Conservation (phyloP, 2,329 filamentous ascomycete genomes). For the Phyllosticta citriasiana region DNA sequence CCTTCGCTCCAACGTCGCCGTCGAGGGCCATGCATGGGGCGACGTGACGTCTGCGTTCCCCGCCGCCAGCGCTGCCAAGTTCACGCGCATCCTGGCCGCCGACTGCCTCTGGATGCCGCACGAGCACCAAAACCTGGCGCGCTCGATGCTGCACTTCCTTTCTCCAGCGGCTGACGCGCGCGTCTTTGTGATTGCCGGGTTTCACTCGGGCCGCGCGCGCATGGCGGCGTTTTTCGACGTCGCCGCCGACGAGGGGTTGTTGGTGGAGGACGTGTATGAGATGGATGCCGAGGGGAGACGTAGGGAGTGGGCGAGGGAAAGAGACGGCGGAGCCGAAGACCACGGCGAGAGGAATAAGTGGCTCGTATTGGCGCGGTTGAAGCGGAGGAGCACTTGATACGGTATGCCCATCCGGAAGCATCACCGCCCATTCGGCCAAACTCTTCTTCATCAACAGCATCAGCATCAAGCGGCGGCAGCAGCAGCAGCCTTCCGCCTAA, state of each 20-base stretch:
- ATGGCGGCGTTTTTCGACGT: constrained; percentile 55
- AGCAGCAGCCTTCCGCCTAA: constrained; percentile 40
- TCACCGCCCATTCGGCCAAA: too few relatives aligned
- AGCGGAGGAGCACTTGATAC: constrained; percentile 11
- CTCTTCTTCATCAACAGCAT: neutral
- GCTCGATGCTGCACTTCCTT: constrained; percentile 55
- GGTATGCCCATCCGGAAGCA: too few relatives aligned
- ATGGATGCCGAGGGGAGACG: constrained; percentile 55
- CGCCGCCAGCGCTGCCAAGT: constrained; percentile 29
- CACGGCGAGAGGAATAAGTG: constrained; percentile 56
- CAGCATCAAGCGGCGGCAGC: neutral
- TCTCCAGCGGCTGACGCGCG: constrained; percentile 34
- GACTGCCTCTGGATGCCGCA: constrained; percentile 69
- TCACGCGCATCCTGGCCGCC: constrained; percentile 56
- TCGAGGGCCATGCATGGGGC: constrained; percentile 59
- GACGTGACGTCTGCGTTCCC: constrained; percentile 37
- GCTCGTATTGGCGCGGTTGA: constrained; percentile 48
- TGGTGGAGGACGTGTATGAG: constrained; percentile 58
- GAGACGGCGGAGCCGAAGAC: constrained; percentile 53
- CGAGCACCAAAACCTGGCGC: constrained; percentile 57
- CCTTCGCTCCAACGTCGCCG: constrained; percentile 29
- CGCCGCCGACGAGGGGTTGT: constrained; percentile 40
- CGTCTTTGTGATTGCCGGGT: constrained; percentile 58
- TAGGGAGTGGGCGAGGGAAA: constrained; percentile 46
- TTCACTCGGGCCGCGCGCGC: constrained; percentile 60